Percentiles rank a stretch among this genome's conserved stretches.
Evolutionary conservation across 208 protist species (phyloP).

Genomic region (Tritrichomonas foetus): DNA sequence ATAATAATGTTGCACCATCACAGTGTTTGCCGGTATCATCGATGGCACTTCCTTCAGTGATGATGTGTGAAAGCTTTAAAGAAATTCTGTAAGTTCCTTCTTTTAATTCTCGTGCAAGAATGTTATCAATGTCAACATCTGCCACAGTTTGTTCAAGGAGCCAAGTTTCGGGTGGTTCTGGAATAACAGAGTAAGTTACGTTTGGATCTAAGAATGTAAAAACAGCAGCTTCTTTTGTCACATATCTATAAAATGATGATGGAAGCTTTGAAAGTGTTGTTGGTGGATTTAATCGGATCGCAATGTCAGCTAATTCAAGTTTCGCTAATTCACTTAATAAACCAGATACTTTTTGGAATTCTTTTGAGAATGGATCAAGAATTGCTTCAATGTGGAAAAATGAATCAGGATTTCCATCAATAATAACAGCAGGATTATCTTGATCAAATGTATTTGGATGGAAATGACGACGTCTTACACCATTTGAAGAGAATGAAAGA

Average conservation of each 20-base stretch:
- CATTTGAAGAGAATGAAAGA: neutral
- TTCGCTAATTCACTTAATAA: neutral
- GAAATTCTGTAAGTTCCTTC: neutral
- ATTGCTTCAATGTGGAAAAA: neutral
- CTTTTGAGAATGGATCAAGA: neutral
- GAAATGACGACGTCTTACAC: neutral
- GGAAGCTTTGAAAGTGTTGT: neutral
- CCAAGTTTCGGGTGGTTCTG: neutral
- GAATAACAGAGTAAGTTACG: neutral
- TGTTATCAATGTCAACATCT: neutral
- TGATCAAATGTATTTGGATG: neutral
- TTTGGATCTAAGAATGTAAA: neutral
- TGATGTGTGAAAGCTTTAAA: neutral
- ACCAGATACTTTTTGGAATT: neutral
- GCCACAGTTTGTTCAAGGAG: neutral
- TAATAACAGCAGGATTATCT: neutral
- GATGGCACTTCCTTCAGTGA: neutral
- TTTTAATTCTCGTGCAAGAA: neutral
- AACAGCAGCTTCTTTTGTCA: neutral
- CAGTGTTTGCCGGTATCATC: neutral
- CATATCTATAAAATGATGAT: neutral
- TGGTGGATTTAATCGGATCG: neutral
- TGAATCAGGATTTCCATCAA: no score
- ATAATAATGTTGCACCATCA: no score
- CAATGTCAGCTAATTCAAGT: neutral